Percentiles rank a stretch among this genome's conserved stretches.
phyloP scores from a whole-genome alignment of 1,139 yeast genomes.

The Diutina ranongensis region DNA sequence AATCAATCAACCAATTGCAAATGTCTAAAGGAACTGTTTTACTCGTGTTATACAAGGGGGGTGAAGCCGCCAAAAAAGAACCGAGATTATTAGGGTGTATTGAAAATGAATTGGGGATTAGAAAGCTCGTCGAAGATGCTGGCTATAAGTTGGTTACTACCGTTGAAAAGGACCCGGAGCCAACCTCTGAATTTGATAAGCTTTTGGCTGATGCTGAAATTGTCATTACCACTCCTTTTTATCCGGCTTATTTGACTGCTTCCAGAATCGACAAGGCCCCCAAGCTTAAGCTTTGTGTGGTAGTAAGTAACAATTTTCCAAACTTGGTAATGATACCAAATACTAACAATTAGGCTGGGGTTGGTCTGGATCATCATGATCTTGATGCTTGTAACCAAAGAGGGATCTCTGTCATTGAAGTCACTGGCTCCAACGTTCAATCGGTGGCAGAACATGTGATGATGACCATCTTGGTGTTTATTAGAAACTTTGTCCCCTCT shows the following conservation, averaged over 20 bases:
- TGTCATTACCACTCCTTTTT: background rate
- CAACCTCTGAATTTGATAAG: slow-evolving; percentile 44
- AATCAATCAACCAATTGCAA: background rate
- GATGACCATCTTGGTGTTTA: slow-evolving; percentile 61
- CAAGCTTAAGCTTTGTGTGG: slow-evolving; percentile 59
- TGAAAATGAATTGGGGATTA: slow-evolving; percentile 68
- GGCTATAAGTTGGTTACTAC: slow-evolving; percentile 66
- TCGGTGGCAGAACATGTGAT: slow-evolving; percentile 78
- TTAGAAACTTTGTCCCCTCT: slow-evolving; percentile 71
- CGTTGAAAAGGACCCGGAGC: slow-evolving; percentile 56
- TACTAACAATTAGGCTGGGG: slow-evolving; percentile 29
- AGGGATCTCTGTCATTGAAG: slow-evolving; percentile 61
- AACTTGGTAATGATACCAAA: too few species aligned
- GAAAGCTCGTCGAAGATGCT: slow-evolving; percentile 48
- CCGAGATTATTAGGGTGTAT: slow-evolving; percentile 54
- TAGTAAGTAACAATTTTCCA: too few species aligned
- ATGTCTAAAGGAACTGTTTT: slow-evolving; percentile 32
- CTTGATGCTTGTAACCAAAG: slow-evolving; percentile 58
- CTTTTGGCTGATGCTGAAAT: slow-evolving; percentile 25
- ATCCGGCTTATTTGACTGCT: slow-evolving; percentile 26
- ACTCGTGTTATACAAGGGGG: slow-evolving; percentile 45
- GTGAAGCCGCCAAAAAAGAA: slow-evolving; percentile 48
- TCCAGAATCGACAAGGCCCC: slow-evolving; percentile 62
- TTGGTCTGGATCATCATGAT: slow-evolving; percentile 76
- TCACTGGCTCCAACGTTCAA: slow-evolving; percentile 71